These are phyloP conservation scores for Pythium pectinolyticum DNA, from an alignment of 352 stramenopile genomes.

Conservation along the genomic window DNA sequence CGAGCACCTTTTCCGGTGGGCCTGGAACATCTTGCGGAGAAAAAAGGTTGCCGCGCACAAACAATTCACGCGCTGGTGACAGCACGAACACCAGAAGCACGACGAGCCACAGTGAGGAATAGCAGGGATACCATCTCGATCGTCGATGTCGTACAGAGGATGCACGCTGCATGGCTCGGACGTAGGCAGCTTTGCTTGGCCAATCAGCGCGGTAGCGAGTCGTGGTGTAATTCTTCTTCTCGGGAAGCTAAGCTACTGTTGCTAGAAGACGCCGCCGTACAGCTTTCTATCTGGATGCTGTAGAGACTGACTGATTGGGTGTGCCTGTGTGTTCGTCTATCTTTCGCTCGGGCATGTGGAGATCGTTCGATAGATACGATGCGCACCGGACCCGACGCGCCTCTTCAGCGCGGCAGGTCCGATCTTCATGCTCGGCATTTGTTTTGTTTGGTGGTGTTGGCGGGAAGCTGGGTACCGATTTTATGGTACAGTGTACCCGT, in stretches of 20 bases:
- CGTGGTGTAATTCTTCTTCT: too few relatives aligned
- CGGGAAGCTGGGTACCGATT: slow-evolving; percentile 7
- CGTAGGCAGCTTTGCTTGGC: too few relatives aligned
- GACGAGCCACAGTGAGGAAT: neutral
- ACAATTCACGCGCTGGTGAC: neutral
- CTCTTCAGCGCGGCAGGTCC: slow-evolving; percentile 7
- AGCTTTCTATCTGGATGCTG: too few relatives aligned
- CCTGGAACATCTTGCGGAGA: slow-evolving; percentile 63
- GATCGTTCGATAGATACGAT: slow-evolving; percentile 19
- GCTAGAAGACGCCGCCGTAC: too few relatives aligned
- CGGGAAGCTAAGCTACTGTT: too few relatives aligned
- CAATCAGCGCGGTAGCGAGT: too few relatives aligned
- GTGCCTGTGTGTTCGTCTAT: too few relatives aligned
- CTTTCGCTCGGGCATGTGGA: neutral
- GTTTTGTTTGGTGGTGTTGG: neutral
- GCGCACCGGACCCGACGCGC: slow-evolving; percentile 13
- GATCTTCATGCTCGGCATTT: neutral
- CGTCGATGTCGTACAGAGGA: neutral
- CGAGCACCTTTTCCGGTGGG: slow-evolving; percentile 59
- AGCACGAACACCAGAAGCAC: slow-evolving; percentile 12
- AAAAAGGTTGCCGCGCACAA: slow-evolving; percentile 41
- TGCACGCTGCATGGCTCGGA: neutral
- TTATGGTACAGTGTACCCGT: slow-evolving; percentile 9
- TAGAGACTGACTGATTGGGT: neutral
- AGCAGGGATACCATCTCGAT: slow-evolving; percentile 3